A percentile compares a stretch with the other conserved stretches of the same genome.
These are phyloP conservation scores for Adansonia rubrostipa DNA, from an alignment of 441 rosid genomes.

Conservation along the genomic window DNA sequence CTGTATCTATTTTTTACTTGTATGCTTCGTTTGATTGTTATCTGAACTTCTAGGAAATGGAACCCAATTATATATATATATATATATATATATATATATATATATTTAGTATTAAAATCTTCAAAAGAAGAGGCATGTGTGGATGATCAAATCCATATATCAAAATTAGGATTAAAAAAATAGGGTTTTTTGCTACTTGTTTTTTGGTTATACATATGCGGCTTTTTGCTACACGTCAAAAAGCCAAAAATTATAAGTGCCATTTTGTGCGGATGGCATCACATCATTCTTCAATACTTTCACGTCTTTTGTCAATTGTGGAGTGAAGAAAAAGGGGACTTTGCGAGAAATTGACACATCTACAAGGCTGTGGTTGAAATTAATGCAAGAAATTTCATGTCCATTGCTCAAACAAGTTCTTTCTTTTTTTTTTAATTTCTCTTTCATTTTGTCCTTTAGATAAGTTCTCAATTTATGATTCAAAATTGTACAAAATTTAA, in stretches of 20 bases:
- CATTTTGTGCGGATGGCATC: neutral
- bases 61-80: neutral
- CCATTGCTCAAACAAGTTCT: neutral
- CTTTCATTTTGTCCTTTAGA: neutral
- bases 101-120: neutral
- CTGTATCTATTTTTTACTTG: neutral
- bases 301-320: neutral
- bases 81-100: neutral
- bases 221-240: slow-evolving; percentile 6
- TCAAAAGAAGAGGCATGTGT: neutral
- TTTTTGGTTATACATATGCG: neutral
- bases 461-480: neutral
- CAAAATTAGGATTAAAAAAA: neutral
- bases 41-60: slow-evolving; percentile 27
- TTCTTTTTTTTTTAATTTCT: too few species aligned
- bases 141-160: slow-evolving; percentile 22
- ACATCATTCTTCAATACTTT: slow-evolving; percentile 6
- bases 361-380: neutral
- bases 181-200: neutral
- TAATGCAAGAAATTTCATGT: neutral
- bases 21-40: neutral
- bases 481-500: neutral
- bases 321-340: neutral
- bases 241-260: neutral
- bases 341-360: neutral